Evolutionary conservation across 2,329 filamentous ascomycete genomes (phyloP).

Genomic region (Ceratocystis diversiconidia): DNA sequence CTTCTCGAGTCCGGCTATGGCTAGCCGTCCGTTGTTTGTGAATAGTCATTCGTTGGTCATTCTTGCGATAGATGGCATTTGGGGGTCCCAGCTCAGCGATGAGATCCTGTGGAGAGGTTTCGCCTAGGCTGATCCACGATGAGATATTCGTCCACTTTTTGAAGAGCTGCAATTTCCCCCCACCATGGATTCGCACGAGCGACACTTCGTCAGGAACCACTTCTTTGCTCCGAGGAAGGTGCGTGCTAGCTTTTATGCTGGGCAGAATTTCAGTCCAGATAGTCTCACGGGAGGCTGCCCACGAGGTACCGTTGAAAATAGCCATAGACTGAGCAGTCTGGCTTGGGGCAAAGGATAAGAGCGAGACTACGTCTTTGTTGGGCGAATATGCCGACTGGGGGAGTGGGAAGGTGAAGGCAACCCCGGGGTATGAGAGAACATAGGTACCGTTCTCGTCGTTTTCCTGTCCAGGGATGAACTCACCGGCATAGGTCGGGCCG

Average conservation of each 20-base stretch:
- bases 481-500: slow-evolving; percentile 83
- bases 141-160: slow-evolving; percentile 53
- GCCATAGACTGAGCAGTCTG: slow-evolving; percentile 75
- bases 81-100: slow-evolving; percentile 83
- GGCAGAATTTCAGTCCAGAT: slow-evolving; percentile 64
- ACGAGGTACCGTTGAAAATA: slow-evolving; percentile 78
- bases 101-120: slow-evolving; percentile 84
- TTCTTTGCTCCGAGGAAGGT: slow-evolving; percentile 59
- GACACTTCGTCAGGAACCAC: slow-evolving; percentile 81
- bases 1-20: slow-evolving; percentile 31
- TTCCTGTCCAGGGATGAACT: slow-evolving; percentile 52
- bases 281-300: slow-evolving; percentile 64
- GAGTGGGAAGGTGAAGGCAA: slow-evolving; percentile 83
- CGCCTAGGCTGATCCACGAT: slow-evolving; percentile 61
- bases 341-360: slow-evolving; percentile 66
- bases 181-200: slow-evolving; percentile 60
- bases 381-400: slow-evolving; percentile 60
- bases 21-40: slow-evolving; percentile 50
- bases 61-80: slow-evolving; percentile 85
- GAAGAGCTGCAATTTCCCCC: slow-evolving; percentile 62
- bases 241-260: slow-evolving; percentile 56
- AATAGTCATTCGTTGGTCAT: slow-evolving; percentile 76
- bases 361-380: slow-evolving; percentile 65
- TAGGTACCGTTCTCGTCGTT: slow-evolving; percentile 53
- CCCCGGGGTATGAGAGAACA: slow-evolving; percentile 82